Evolutionary conservation across 768 basidiomycete species (phyloP), one percentile per base, ranked within the genome.

Genomic region (Boletus patriciae): DNA sequence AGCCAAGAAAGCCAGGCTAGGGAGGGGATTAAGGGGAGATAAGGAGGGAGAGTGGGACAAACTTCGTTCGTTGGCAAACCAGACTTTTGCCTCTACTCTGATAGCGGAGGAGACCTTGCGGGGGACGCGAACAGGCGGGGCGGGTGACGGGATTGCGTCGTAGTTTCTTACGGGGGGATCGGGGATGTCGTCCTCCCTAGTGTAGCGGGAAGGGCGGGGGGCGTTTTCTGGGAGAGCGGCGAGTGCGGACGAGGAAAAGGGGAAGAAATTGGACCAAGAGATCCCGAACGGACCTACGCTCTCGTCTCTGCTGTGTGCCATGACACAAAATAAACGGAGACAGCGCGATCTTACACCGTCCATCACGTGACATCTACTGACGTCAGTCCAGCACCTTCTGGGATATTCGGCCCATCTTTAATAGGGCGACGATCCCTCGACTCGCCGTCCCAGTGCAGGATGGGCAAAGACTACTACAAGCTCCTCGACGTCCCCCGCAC

Each of bases 31-130:
- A 66, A 10, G 16, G 33, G 29, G 31, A 31, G 38, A 52, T 18
- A 40, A 31, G 40, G 3, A 37, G 44, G 50, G 46, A 15, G 8
- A 27, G 16, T 10, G 13, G 11, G 45, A 48, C 86, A 58, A 46
- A 94, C 92, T 94, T 68, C 92, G 78, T 73, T 98, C 94, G 67
- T 97, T 97, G 10, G 94, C 94, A 70, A 98, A 96, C 94, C 95
- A 98, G 46, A 98, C 94, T 67, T 98, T 98, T 21, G 85, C 87
- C 69, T 98, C 94, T 18, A 98, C 93, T 60, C 86, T 90, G 64
- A 98, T 78, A 0, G 87, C 83, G 1, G 89, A 88, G 0, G 88
- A 76, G 21, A 91, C 83, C 73, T 94, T 94, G 76, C 88, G 90
- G 0, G 92, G 92, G 0, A 93, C 80, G 37, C 87, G 78, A 37